Base-by-base conservation (phyloP, 352 stramenopile species). In the Pythium phragmiticola region DNA sequence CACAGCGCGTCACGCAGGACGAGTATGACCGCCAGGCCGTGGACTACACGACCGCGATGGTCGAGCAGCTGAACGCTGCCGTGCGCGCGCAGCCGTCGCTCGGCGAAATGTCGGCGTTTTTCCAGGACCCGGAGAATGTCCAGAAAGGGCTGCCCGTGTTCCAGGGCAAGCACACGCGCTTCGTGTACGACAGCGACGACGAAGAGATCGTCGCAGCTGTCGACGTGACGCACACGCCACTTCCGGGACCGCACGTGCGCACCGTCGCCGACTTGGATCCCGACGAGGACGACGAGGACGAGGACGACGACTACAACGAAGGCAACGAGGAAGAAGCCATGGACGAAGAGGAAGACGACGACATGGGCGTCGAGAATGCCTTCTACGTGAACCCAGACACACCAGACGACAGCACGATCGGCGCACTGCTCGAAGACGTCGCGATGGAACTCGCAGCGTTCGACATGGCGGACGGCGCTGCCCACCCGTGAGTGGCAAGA, bases 81-180 rank as follows among this genome's bases (percentile, higher is more conserved):
- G 82, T 91, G 68, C 80, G 82, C 30, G 63, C 66, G 28, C 55
- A 78, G 23, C 80, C 82, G 14, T 70, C 68, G 60, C 41, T 91
- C 16, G 82, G 80, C 47, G 70, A 67, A 33, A 77, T 77, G 57
- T 88, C 80, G 30, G 56, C 68, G 42, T 91, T 88, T 58, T 91
- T 88, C 69, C 75, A 87, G 70, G 68, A 84, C 72, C 70, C 75
- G 23, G 59, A 62, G 52, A 91, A 91, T 68, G 69, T 89, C 50
- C 53, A 68, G 51, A 72, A 68, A 21, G 82, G 82, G 7, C 74
- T 91, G 34, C 82, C 82, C 2, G 75, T 91, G 13, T 91, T 91
- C 66, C 82, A 89, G 66, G 82, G 82, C 30, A 88, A 82, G 63
- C 82, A 91, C 78, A 91, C 80, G 69, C 80, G 82, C 34, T 91